Percentiles rank a stretch among this genome's conserved stretches.
phyloP scores from a whole-genome alignment of 192 early-diverging fungal genomes.

The Coemansia sp. region DNA sequence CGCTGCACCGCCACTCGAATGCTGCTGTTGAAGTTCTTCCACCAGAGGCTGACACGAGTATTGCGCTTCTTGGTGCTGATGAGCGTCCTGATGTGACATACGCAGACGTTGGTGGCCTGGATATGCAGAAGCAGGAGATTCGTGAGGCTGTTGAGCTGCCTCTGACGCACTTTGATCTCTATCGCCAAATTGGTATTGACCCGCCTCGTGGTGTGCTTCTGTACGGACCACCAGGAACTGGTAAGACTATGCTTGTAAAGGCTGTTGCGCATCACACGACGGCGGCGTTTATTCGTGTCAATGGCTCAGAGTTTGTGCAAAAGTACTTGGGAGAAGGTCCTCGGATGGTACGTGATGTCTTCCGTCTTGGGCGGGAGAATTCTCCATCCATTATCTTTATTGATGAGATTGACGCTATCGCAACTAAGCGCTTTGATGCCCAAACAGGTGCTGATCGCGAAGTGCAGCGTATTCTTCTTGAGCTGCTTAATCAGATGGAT shows the following conservation, averaged over 20 bases:
- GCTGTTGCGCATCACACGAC: constrained; percentile 98
- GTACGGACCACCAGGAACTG: constrained; percentile 98
- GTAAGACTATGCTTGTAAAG: constrained; percentile 98
- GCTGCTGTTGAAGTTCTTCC: constrained; percentile 96
- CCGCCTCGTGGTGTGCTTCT: constrained; percentile 97
- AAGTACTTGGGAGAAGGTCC: constrained; percentile 99
- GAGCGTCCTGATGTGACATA: constrained; percentile 83
- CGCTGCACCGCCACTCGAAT: constrained; percentile 95
- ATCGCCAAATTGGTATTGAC: constrained; percentile 98
- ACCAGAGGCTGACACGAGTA: constrained; percentile 91
- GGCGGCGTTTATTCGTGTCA: constrained; percentile 93
- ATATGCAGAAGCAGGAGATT: constrained; percentile 91
- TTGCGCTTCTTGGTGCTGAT: constrained; percentile 76
- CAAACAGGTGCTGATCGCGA: constrained; percentile 98
- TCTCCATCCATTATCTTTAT: constrained; percentile 98
- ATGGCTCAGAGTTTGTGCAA: constrained; percentile 98
- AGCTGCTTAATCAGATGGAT: constrained; percentile 99
- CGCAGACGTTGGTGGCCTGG: constrained; percentile 80
- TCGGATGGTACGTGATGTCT: constrained; percentile 96
- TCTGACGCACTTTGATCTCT: constrained; percentile 96
- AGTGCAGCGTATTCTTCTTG: constrained; percentile 95
- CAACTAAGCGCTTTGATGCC: constrained; percentile 97
- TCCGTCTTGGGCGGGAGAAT: constrained; percentile 94
- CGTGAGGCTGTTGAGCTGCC: constrained; percentile 97
- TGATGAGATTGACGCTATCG: constrained; percentile 98